These are phyloP conservation scores for Podaxis pistillaris DNA, from an alignment of 768 basidiomycete genomes.

Conservation along the genomic window DNA sequence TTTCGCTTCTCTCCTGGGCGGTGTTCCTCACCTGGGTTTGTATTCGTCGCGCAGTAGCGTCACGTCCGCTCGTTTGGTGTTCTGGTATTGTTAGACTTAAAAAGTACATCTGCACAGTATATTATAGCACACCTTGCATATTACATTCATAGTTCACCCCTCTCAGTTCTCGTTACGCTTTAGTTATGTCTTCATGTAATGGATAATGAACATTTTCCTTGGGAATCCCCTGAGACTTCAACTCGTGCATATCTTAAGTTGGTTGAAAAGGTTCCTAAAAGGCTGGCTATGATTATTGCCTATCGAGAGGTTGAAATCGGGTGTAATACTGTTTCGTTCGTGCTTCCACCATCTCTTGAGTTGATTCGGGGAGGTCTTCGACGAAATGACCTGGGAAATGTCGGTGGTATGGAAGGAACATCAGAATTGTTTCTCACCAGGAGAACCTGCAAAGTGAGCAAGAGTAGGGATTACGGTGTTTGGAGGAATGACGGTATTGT, in stretches of 20 bases:
- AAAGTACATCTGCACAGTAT: conserved; percentile 25
- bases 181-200: conserved; percentile 15
- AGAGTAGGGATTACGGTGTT: conserved; percentile 92
- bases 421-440: conserved; percentile 58
- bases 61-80: conserved; percentile 12
- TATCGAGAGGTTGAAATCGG: conserved; percentile 61
- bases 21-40: conserved; percentile 10
- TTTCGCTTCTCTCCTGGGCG: conserved; percentile 7
- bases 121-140: conserved; percentile 15
- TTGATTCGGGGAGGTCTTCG: conserved; percentile 89
- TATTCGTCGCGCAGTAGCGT: conserved; percentile 10
- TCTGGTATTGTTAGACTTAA: conserved; percentile 26
- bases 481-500: conserved; percentile 86
- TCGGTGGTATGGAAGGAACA: background rate
- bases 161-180: conserved; percentile 13
- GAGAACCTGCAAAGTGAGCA: conserved; percentile 83
- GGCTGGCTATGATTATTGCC: background rate
- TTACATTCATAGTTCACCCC: conserved; percentile 11
- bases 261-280: background rate
- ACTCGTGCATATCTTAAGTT: background rate
- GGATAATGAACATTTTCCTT: conserved; percentile 2
- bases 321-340: conserved; percentile 84
- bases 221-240: background rate
- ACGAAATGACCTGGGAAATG: conserved; percentile 63
- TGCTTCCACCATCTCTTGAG: conserved; percentile 87